These are phyloP conservation scores for Leccinum ochraceum DNA, from an alignment of 768 basidiomycete genomes.

Conservation along the genomic window DNA sequence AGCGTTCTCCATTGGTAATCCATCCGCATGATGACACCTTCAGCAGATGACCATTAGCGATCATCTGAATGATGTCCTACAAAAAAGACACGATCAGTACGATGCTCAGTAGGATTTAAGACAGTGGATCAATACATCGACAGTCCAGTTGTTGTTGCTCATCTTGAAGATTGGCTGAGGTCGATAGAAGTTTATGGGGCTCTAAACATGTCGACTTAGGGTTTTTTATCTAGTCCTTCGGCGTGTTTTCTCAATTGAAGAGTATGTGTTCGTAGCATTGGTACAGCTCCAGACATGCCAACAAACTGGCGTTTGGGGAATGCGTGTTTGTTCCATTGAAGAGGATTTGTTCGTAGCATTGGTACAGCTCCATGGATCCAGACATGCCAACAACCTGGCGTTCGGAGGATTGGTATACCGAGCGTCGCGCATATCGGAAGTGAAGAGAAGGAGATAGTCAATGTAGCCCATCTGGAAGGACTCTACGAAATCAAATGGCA, in stretches of 20 bases:
- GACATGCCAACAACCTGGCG: too few relatives aligned
- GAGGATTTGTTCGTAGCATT: too few relatives aligned
- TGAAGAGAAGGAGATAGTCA: background rate
- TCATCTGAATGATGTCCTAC: constrained; percentile 11
- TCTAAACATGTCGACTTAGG: background rate
- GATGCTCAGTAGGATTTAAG: background rate
- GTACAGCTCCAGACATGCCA: constrained; percentile 20
- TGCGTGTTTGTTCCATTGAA: too few relatives aligned
- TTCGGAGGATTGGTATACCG: background rate
- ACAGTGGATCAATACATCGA: constrained; percentile 8
- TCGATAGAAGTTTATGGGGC: background rate
- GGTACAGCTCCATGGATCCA: too few relatives aligned
- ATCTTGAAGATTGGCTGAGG: background rate
- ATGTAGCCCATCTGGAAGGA: background rate
- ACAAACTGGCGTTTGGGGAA: background rate
- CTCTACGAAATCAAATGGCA: constrained; percentile 3
- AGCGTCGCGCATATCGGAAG: background rate
- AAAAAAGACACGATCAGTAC: background rate
- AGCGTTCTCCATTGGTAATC: constrained; percentile 9
- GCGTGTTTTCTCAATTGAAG: constrained; percentile 3
- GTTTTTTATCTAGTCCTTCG: constrained; percentile 9
- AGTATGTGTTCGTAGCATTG: constrained; percentile 8
- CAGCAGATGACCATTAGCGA: constrained; percentile 1
- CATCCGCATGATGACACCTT: constrained; percentile 12
- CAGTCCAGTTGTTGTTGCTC: background rate